A percentile compares a stretch with the other conserved stretches of the same genome.
Conservation (phyloP, 345 rosid genomes). For the Capsella bursapastoris region DNA sequence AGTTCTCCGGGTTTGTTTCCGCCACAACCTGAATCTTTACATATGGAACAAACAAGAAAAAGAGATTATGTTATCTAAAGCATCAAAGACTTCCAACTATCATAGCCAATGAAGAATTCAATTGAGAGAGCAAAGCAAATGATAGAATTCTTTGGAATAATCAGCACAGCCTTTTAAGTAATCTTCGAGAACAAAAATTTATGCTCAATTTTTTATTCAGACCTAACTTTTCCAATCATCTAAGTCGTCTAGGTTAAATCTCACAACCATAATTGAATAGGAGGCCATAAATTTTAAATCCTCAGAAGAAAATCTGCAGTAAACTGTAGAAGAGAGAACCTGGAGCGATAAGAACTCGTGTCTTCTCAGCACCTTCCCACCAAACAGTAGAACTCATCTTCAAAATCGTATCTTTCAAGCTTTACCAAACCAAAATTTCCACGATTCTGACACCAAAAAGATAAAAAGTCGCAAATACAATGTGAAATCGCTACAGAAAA, state of each 20-base stretch:
- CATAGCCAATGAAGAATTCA: neutral
- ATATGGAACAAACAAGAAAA: conserved; percentile 4
- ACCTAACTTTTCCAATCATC: neutral
- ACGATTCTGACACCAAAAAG: conserved; percentile 14
- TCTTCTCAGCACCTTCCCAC: conserved; percentile 51
- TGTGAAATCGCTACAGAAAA: neutral
- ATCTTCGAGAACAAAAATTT: neutral
- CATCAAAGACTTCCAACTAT: neutral
- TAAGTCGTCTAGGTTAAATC: neutral
- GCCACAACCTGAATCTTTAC: conserved; percentile 44
- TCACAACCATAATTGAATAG: neutral
- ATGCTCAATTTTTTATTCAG: neutral
- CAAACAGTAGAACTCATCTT: conserved; percentile 43
- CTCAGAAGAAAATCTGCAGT: neutral
- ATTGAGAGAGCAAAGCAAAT: neutral
- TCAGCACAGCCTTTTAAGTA: neutral
- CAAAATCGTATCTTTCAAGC: conserved; percentile 15
- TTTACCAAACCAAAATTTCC: neutral
- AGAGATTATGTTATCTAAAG: neutral
- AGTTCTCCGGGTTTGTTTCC: conserved; percentile 50
- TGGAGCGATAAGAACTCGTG: conserved; percentile 50
- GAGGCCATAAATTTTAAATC: neutral
- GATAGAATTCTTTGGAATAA: neutral
- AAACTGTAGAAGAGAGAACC: conserved; percentile 26
- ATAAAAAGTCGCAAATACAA: neutral